Percentiles rank a stretch among this genome's conserved stretches.
These are phyloP conservation scores for Lichtheimia ramosa DNA, from an alignment of 371 early-diverging fungal genomes.

Conservation along the genomic window DNA sequence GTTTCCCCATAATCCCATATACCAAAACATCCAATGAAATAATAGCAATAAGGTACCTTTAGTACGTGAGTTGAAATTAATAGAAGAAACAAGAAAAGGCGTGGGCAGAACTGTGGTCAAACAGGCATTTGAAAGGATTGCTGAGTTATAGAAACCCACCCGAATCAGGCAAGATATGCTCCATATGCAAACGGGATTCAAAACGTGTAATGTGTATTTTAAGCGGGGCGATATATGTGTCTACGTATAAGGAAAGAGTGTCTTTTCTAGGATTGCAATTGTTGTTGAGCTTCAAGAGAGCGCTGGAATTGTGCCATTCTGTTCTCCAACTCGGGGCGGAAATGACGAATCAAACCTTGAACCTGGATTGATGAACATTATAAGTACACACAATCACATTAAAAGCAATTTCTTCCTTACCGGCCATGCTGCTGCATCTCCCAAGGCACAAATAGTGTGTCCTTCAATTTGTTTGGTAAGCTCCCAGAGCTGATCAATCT, in stretches of 20 bases:
- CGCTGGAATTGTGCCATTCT: slow-evolving; percentile 71
- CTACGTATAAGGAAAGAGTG: not conserved
- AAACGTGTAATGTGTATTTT: too few species aligned
- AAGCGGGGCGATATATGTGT: too few species aligned
- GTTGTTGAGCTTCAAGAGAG: slow-evolving; percentile 13
- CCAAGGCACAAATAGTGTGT: slow-evolving; percentile 97
- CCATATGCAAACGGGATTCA: too few species aligned
- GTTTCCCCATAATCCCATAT: too few species aligned
- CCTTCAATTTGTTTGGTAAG: slow-evolving; percentile 96
- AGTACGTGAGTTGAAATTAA: too few species aligned
- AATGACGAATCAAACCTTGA: slow-evolving; percentile 90
- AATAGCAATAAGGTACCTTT: too few species aligned
- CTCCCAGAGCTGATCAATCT: slow-evolving; percentile 87
- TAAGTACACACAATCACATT: not conserved
- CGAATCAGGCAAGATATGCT: too few species aligned
- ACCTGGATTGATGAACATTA: slow-evolving; percentile 27
- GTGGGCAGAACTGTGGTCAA: too few species aligned
- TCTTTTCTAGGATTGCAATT: not conserved
- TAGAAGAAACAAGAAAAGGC: too few species aligned
- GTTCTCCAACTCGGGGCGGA: slow-evolving; percentile 90
- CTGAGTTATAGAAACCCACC: too few species aligned
- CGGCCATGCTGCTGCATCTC: slow-evolving; percentile 99
- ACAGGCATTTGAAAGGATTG: too few species aligned
- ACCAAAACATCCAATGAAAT: too few species aligned
- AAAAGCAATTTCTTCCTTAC: slow-evolving; percentile 21